Conservation (phyloP, 1,139 yeast species). For the Yamadazyma triangularis region DNA sequence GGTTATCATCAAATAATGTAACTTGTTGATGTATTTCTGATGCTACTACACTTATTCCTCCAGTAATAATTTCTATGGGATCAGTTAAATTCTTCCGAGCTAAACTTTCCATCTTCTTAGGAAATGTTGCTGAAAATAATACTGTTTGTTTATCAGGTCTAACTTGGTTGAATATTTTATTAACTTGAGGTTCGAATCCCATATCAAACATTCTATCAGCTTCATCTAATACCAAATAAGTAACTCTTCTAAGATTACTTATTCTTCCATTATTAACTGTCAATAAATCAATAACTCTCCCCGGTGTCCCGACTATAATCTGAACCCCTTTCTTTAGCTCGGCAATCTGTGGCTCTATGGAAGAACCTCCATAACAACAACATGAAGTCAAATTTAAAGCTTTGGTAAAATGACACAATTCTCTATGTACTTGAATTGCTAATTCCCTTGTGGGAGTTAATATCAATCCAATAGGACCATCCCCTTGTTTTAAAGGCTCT, state of each 20-base stretch:
- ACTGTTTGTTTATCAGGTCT: slow-evolving; percentile 93
- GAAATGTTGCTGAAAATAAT: slow-evolving; percentile 91
- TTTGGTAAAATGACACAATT: slow-evolving; percentile 55
- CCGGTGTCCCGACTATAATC: slow-evolving; percentile 94
- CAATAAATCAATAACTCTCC: slow-evolving; percentile 83
- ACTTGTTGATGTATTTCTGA: slow-evolving; percentile 74
- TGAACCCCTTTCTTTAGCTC: slow-evolving; percentile 77
- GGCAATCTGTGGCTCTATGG: slow-evolving; percentile 77
- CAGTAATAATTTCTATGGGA: slow-evolving; percentile 78
- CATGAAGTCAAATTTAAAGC: slow-evolving; percentile 46
- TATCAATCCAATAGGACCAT: slow-evolving; percentile 77
- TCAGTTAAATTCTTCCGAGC: slow-evolving; percentile 59
- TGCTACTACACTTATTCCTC: slow-evolving; percentile 80
- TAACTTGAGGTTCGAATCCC: slow-evolving; percentile 97
- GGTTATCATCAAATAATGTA: slow-evolving; percentile 53
- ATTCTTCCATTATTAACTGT: slow-evolving; percentile 83
- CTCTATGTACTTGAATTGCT: slow-evolving; percentile 78
- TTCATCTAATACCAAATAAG: slow-evolving; percentile 87
- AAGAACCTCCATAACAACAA: slow-evolving; percentile 95
- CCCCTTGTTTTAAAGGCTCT: slow-evolving; percentile 46
- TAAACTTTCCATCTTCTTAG: slow-evolving; percentile 68
- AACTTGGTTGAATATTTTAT: slow-evolving; percentile 69
- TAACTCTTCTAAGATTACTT: slow-evolving; percentile 61
- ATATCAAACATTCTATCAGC: slow-evolving; percentile 97
- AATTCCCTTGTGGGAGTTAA: slow-evolving; percentile 93